Base-by-base conservation (phyloP, 2,329 filamentous ascomycete genomes). In the Colletotrichum paranaense region DNA sequence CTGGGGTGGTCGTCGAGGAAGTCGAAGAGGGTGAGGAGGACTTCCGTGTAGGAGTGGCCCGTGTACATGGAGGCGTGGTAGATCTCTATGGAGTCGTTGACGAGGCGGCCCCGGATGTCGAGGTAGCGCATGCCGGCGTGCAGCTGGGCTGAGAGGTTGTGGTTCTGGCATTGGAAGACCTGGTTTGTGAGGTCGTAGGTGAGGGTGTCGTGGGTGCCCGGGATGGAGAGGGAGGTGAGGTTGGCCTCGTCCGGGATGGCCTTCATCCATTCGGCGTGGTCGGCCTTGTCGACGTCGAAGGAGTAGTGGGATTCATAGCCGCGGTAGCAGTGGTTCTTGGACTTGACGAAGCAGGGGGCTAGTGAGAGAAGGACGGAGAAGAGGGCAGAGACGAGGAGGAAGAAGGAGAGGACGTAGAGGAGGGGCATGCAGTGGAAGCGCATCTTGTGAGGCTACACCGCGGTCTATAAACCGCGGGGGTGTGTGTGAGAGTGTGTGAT, bases 141-240 rank as follows among this genome's bases (percentile, higher is more conserved):
- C 55, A 89, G 83, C 78, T 89, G 87, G 19, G 79, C 80, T 16
- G 72, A 76, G 26, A 89, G 81, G 75, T 83, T 82, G 75, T 81
- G 81, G 76, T 87, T 88, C 79, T 89, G 87, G 77, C 86, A 88
- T 77, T 86, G 83, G 63, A 84, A 82, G 30, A 75, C 60, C 70
- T 82, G 79, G 56, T 78, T 76, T 32, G 72, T 75, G 68, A 86
- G 79, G 57, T 79, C 77, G 75, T 85, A 86, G 22, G 87, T 88
- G 84, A 89, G 84, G 28, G 87, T 88, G 77, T 89, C 87, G 79
- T 89, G 87, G 1, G 87, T 88, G 35, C 87, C 87, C 0, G 87
- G 87, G 71, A 89, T 84, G 58, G 86, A 87, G 55, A 89, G 81
- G 63, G 79, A 82, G 38, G 85, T 81, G 42, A 89, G 78, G 58